Conservation (phyloP, 164 flowering plant species). For the Magnolia changhungtana region DNA sequence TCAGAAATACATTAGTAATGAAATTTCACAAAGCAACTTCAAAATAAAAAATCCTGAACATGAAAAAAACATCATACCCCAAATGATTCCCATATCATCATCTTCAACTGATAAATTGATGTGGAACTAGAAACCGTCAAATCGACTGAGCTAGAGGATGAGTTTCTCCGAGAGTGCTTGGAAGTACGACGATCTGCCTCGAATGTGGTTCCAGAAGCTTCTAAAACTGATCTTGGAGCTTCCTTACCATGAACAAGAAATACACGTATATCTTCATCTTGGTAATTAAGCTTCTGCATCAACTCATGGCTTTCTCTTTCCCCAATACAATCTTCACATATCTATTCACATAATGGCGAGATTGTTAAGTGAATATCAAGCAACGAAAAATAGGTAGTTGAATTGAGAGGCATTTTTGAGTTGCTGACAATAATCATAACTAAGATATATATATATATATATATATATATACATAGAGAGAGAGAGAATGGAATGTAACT, state of each 20-base stretch:
- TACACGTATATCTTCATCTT: slow-evolving; percentile 67
- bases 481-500: background rate
- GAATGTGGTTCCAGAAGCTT: slow-evolving; percentile 55
- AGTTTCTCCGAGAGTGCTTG: slow-evolving; percentile 75
- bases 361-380: background rate
- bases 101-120: slow-evolving; percentile 81
- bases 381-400: background rate
- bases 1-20: too few species aligned
- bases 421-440: too few species aligned
- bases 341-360: slow-evolving; percentile 28
- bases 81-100: slow-evolving; percentile 99
- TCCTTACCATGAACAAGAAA: slow-evolving; percentile 80
- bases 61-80: slow-evolving; percentile 59
- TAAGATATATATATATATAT: too few species aligned
- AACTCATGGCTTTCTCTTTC: slow-evolving; percentile 85
- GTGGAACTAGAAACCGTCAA: slow-evolving; percentile 87
- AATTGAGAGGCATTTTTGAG: background rate
- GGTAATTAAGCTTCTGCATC: slow-evolving; percentile 72
- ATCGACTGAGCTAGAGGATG: slow-evolving; percentile 54
- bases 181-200: slow-evolving; percentile 84
- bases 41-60: background rate
- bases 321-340: slow-evolving; percentile 90
- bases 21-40: background rate
- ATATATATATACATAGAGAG: too few species aligned
- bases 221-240: slow-evolving; percentile 78